Evolutionary conservation across 2,329 filamentous ascomycete genomes (phyloP).

Genomic region (Aspergillus novofumigatus): DNA sequence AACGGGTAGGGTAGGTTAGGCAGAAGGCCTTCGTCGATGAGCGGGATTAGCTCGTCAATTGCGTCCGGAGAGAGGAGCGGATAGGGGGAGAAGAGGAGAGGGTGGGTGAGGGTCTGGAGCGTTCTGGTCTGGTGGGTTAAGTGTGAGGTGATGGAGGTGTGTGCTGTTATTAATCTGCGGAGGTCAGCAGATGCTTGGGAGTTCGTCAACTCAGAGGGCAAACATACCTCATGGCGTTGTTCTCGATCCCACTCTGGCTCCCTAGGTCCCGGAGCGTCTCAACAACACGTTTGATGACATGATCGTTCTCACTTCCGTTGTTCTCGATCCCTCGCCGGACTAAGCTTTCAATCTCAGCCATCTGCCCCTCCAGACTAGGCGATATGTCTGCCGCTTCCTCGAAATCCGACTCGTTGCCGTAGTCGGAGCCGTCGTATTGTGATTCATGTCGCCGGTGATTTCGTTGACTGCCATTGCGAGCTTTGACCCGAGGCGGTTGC

Average conservation of each 20-base stretch:
- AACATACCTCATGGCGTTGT: constrained; percentile 51
- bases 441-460: constrained; percentile 40
- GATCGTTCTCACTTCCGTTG: constrained; percentile 49
- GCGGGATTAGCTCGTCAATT: constrained; percentile 55
- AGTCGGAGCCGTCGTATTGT: constrained; percentile 56
- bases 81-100: constrained; percentile 55
- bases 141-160: constrained; percentile 56
- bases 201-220: not conserved
- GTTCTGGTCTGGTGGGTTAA: constrained; percentile 58
- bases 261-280: constrained; percentile 51
- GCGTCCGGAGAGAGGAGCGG: constrained; percentile 50
- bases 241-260: constrained; percentile 54
- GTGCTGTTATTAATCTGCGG: constrained; percentile 53
- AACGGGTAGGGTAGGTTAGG: constrained; percentile 49
- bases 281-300: constrained; percentile 50
- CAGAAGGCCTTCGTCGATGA: constrained; percentile 51
- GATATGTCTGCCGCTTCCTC: constrained; percentile 51
- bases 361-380: constrained; percentile 50
- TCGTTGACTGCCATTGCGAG: constrained; percentile 30
- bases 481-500: constrained; percentile 37
- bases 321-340: constrained; percentile 51
- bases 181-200: constrained; percentile 1
- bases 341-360: constrained; percentile 54
- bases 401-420: constrained; percentile 53
- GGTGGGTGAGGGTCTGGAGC: constrained; percentile 55